phyloP scores from a whole-genome alignment of 2,329 filamentous ascomycete genomes.

The Trichoderma sp. region DNA sequence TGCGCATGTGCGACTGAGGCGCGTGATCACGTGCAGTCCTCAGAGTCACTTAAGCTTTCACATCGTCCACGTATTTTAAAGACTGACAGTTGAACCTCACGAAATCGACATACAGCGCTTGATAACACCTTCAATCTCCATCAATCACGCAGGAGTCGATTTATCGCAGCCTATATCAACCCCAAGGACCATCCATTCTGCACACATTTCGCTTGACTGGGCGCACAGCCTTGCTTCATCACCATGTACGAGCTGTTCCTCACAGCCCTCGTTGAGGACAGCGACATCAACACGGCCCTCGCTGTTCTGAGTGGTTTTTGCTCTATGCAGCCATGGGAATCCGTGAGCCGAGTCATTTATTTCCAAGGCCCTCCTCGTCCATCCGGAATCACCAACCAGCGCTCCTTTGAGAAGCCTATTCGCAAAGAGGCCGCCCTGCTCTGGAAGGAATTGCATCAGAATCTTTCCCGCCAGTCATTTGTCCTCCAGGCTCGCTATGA shows the following conservation, averaged over 20 bases:
- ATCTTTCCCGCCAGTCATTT: conserved; percentile 56
- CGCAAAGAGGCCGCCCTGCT: conserved; percentile 38
- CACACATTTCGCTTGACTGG: background rate
- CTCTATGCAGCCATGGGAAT: conserved; percentile 53
- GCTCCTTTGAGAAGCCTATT: conserved; percentile 39
- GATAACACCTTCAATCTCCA: background rate
- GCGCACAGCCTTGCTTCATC: background rate
- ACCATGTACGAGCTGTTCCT: conserved; percentile 61
- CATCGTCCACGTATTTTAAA: background rate
- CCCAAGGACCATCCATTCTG: too few relatives aligned
- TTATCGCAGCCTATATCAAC: background rate
- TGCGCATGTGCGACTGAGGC: conserved; percentile 23
- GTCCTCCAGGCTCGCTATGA: conserved; percentile 56
- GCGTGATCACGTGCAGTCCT: conserved; percentile 34
- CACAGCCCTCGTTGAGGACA: conserved; percentile 50
- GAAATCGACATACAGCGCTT: background rate
- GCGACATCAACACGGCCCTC: conserved; percentile 48
- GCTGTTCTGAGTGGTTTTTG: conserved; percentile 57
- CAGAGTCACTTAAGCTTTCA: background rate
- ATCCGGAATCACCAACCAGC: conserved; percentile 44
- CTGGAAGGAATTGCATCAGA: conserved; percentile 56
- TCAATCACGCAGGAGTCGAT: too few relatives aligned
- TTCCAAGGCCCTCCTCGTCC: conserved; percentile 50
- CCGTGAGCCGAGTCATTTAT: conserved; percentile 52
- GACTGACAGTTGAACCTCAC: background rate